Conservation (phyloP, 1,139 yeast species). For the Lodderomyces elongisporus region DNA sequence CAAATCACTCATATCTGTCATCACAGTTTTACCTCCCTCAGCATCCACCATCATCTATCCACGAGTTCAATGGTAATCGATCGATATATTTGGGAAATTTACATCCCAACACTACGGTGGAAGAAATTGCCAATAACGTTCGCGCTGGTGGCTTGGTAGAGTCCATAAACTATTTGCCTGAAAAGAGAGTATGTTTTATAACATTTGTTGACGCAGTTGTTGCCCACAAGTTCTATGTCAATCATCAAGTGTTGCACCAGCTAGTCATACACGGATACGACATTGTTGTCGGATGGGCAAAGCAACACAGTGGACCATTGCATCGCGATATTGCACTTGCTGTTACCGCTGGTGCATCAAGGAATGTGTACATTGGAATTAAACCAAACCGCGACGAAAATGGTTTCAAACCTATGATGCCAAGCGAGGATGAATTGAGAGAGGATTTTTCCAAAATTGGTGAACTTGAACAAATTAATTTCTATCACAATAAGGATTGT, state of each 20-base stretch:
- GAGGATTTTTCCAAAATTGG: constrained; percentile 38
- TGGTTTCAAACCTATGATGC: constrained; percentile 20
- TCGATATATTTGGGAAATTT: constrained; percentile 43
- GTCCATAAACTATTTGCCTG: constrained; percentile 32
- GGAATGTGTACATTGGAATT: constrained; percentile 45
- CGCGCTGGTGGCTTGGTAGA: constrained; percentile 48
- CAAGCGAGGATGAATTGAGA: constrained; percentile 40
- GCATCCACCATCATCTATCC: too few species aligned
- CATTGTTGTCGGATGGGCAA: constrained; percentile 45
- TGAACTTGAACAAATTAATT: constrained; percentile 43
- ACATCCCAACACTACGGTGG: constrained; percentile 42
- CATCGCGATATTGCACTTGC: constrained; percentile 37
- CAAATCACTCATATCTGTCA: constrained; percentile 5
- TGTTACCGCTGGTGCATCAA: constrained; percentile 46
- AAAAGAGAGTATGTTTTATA: constrained; percentile 39
- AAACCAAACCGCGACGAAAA: constrained; percentile 19
- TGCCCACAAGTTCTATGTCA: constrained; percentile 39
- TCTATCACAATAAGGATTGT: constrained; percentile 42
- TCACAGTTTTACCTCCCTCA: too few species aligned
- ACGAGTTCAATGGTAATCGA: constrained; percentile 26
- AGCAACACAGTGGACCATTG: constrained; percentile 39
- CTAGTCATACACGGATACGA: constrained; percentile 44
- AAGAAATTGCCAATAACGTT: constrained; percentile 46
- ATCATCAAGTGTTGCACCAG: constrained; percentile 44
- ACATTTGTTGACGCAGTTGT: constrained; percentile 41